A percentile compares a stretch with the other conserved stretches of the same genome.
Conservation (phyloP, 169 alveolate genomes). For the Eimeria falciformis region DNA sequence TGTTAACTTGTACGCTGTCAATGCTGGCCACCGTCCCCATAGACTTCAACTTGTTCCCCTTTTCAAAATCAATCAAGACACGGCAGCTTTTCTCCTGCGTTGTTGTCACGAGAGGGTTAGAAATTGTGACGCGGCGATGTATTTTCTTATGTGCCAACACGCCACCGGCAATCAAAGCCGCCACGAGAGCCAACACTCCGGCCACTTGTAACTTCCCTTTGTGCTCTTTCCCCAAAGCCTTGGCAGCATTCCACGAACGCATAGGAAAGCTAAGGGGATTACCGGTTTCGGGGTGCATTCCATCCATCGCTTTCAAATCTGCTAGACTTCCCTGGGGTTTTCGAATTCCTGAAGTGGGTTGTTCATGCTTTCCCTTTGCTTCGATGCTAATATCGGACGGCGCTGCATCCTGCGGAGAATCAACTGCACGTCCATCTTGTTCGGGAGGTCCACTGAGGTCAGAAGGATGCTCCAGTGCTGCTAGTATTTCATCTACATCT, state of each 20-base stretch:
- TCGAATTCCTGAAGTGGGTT: too few relatives aligned
- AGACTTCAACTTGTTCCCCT: not conserved
- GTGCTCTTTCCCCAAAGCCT: slow-evolving; percentile 38
- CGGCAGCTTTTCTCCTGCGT: slow-evolving; percentile 28
- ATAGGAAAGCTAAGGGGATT: not conserved
- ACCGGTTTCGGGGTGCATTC: too few relatives aligned
- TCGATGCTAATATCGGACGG: too few relatives aligned
- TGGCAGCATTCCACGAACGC: slow-evolving; percentile 14
- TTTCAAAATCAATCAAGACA: slow-evolving; percentile 28
- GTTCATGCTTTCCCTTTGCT: too few relatives aligned
- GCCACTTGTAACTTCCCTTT: slow-evolving; percentile 25
- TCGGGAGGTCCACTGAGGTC: not conserved
- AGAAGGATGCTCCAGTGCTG: not conserved
- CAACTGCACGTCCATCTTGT: too few relatives aligned
- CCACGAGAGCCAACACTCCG: slow-evolving; percentile 24
- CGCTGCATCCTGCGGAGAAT: too few relatives aligned
- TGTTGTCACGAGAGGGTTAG: slow-evolving; percentile 40
- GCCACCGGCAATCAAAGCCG: not conserved
- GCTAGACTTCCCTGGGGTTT: too few relatives aligned
- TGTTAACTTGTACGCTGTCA: slow-evolving; percentile 7
- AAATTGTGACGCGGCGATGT: slow-evolving; percentile 28
- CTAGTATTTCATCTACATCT: slow-evolving; percentile 43
- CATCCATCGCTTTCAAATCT: too few relatives aligned
- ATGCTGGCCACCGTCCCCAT: slow-evolving; percentile 49
- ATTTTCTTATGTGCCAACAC: not conserved